Evolutionary conservation across 2,329 filamentous ascomycete genomes (phyloP).

Genomic region (Teratosphaeria nubilosa): DNA sequence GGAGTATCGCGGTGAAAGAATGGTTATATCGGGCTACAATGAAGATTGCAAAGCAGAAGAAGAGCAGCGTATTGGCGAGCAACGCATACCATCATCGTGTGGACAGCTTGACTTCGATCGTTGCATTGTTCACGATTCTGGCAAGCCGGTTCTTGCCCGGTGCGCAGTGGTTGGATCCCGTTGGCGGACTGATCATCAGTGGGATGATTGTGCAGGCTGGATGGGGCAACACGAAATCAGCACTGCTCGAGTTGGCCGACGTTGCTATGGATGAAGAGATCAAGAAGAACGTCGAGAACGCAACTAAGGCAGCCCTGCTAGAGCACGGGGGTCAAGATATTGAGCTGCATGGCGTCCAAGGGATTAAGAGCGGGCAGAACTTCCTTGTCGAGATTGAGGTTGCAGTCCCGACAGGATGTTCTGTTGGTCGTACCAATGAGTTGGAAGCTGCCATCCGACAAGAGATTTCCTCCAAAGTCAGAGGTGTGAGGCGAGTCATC

Average conservation of each 20-base stretch:
- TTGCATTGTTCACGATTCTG: constrained; percentile 79
- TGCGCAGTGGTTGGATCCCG: constrained; percentile 86
- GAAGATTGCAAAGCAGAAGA: constrained; percentile 88
- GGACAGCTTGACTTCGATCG: constrained; percentile 89
- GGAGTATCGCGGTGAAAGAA: constrained; percentile 86
- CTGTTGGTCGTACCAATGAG: constrained; percentile 56
- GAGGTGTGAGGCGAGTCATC: constrained; percentile 73
- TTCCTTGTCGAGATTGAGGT: constrained; percentile 87
- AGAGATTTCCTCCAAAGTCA: constrained; percentile 63
- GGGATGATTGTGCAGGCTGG: constrained; percentile 88
- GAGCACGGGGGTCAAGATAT: constrained; percentile 30
- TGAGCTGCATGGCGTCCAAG: constrained; percentile 68
- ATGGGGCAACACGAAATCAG: constrained; percentile 69
- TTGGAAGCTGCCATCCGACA: constrained; percentile 67
- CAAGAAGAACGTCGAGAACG: constrained; percentile 58
- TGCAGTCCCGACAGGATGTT: constrained; percentile 66
- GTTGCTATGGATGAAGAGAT: constrained; percentile 79
- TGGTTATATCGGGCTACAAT: constrained; percentile 97
- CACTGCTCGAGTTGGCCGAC: constrained; percentile 84
- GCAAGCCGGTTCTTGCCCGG: constrained; percentile 79
- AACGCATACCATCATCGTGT: constrained; percentile 95
- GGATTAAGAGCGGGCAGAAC: constrained; percentile 93
- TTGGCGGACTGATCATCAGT: constrained; percentile 86
- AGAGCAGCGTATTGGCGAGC: constrained; percentile 88
- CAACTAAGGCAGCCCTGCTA: constrained; percentile 50